phyloP scores from a whole-genome alignment of 371 early-diverging fungal genomes.

The Saksenaea oblongispora region DNA sequence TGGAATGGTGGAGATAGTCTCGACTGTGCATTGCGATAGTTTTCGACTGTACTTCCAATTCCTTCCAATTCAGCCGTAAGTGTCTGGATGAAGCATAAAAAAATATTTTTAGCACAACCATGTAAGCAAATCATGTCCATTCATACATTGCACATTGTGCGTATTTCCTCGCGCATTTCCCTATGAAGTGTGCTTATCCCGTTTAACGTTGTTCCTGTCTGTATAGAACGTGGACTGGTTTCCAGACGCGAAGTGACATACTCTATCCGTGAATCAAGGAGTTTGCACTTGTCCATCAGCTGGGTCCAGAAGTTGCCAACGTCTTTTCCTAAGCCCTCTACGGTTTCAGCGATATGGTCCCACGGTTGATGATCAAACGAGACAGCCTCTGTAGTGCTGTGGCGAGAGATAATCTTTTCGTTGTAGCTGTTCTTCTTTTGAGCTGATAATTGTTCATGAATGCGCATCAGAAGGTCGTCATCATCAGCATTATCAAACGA shows the following conservation, averaged over 20 bases:
- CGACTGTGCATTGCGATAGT: constrained; percentile 7
- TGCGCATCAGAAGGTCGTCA: background rate
- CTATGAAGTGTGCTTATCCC: background rate
- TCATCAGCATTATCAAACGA: background rate
- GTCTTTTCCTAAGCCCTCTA: background rate
- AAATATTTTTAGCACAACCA: background rate
- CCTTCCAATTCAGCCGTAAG: constrained; percentile 27
- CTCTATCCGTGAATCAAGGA: constrained; percentile 9
- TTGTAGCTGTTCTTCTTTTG: background rate
- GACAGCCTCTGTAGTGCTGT: background rate
- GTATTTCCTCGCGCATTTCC: background rate
- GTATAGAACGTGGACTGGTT: constrained; percentile 7
- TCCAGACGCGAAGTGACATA: constrained; percentile 7
- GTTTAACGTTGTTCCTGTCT: background rate
- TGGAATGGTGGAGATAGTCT: background rate
- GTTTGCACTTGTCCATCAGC: constrained; percentile 19
- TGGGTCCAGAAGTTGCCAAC: constrained; percentile 7
- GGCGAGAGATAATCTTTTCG: background rate
- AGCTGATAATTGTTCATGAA: background rate
- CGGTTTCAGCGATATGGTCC: background rate
- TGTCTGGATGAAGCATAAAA: constrained; percentile 7
- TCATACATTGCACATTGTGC: background rate
- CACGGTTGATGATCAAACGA: background rate
- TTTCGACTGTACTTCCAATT: constrained; percentile 12
- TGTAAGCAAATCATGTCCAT: background rate